Evolutionary conservation across 225 moss, liverwort and hornwort species (phyloP), one percentile per base, ranked within the genome.

Genomic region (Ulota crispa): DNA sequence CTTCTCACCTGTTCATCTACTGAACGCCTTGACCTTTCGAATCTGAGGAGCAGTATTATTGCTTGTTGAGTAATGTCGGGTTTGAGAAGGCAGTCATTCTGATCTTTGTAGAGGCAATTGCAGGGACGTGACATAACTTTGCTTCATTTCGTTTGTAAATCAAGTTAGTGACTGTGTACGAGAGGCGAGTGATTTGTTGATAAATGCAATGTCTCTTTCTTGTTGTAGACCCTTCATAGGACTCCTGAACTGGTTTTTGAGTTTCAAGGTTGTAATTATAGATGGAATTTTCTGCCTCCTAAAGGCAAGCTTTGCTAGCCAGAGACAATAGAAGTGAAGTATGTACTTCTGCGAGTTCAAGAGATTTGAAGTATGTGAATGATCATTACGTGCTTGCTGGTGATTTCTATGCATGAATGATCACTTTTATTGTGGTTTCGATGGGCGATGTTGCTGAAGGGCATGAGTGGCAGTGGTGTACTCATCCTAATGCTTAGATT

Each of bases 11-110:
- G 2, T 54, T 83, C 1, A 4, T 6, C 18, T 42, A 24, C 4
- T 68, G 8, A 52, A 54, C 16, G 34, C 8, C 8, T 80, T 68
- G 54, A 80, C 86, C 67, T 80, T 83, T 83, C 45, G 54, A 61
- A 83, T 87, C 86, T 34, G 9, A 27, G 73, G 13, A 27, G 0
- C 64, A 18, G 36, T 34, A 16, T 23, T 65, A 57, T 41, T 52
- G 12, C 7, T 19, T 30, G 6, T 47, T 23, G 64, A 75, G 3
- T 63, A n/a, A 7, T 24, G 19, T 80, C 3, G 1, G 6, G n/a
- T 68, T 81, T 73, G 32, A 60, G 18, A 70, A 2, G 54, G 16
- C 56, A 59, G 24, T 50, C 2, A 24, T 30, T 62, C 1, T 69
- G 4, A 61, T 10, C 60, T 20, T 42, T 50, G 14, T 12, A 24